These are phyloP conservation scores for Pythium brassicae DNA, from an alignment of 352 stramenopile genomes.

Conservation along the genomic window DNA sequence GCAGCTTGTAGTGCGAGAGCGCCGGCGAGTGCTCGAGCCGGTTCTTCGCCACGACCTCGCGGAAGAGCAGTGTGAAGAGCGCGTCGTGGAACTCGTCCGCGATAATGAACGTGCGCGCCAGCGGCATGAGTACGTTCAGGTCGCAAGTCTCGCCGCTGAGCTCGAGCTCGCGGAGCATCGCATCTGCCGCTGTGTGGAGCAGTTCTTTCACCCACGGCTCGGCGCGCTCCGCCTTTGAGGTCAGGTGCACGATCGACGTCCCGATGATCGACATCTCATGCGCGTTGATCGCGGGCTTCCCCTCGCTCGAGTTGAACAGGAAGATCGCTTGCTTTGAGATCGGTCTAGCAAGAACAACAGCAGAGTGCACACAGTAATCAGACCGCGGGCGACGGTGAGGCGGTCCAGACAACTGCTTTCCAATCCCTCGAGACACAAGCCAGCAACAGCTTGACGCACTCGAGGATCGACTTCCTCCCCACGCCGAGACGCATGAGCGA, in stretches of 20 bases:
- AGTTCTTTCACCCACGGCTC: slow-evolving; percentile 46
- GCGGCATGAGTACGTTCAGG: slow-evolving; percentile 33
- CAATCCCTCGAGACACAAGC: neutral
- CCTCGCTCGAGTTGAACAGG: slow-evolving; percentile 21
- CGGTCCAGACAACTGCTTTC: too few relatives aligned
- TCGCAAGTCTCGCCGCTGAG: slow-evolving; percentile 14
- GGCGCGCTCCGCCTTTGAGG: slow-evolving; percentile 40
- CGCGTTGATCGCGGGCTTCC: slow-evolving; percentile 23
- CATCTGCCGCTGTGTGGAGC: slow-evolving; percentile 32
- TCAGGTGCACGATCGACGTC: slow-evolving; percentile 39
- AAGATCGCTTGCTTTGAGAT: slow-evolving; percentile 42
- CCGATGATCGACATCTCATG: slow-evolving; percentile 48
- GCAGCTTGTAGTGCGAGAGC: slow-evolving; percentile 26
- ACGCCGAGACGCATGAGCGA: slow-evolving; percentile 54
- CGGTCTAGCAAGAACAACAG: slow-evolving; percentile 17
- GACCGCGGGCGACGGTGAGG: too few relatives aligned
- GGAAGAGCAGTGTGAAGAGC: slow-evolving; percentile 39
- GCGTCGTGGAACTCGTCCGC: slow-evolving; percentile 52
- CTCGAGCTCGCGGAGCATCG: slow-evolving; percentile 24
- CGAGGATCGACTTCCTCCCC: slow-evolving; percentile 46
- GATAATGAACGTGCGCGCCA: slow-evolving; percentile 46
- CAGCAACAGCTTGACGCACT: slow-evolving; percentile 24
- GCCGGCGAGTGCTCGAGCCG: slow-evolving; percentile 28
- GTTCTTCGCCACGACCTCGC: slow-evolving; percentile 39
- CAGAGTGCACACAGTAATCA: too few relatives aligned